phyloP scores from a whole-genome alignment of 805 yeast genomes.

The Brettanomyces nanus region DNA sequence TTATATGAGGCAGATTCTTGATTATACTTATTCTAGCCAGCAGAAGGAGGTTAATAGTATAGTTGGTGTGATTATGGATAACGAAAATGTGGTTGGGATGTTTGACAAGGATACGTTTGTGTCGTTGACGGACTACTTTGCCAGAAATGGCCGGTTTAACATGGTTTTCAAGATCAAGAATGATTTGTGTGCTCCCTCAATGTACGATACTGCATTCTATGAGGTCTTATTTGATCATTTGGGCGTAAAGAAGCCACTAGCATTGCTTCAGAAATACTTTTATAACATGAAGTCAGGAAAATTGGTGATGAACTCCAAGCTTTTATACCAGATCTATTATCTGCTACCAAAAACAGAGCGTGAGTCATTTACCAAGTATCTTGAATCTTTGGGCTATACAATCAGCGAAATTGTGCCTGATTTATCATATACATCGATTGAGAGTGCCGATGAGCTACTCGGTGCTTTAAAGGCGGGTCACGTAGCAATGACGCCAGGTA shows the following conservation, averaged over 20 bases:
- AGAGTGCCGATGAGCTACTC: slow-evolving; percentile 1
- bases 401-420: slow-evolving; percentile 1
- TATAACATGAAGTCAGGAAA: background rate
- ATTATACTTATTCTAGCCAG: background rate
- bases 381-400: background rate
- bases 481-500: slow-evolving; percentile 1
- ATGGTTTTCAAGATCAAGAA: background rate
- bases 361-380: background rate
- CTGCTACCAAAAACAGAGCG: background rate
- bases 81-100: background rate
- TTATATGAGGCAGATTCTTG: background rate
- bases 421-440: background rate
- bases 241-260: background rate
- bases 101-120: background rate
- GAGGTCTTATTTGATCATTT: background rate
- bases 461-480: background rate
- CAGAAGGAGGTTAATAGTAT: background rate
- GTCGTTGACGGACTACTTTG: background rate
- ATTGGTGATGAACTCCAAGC: background rate
- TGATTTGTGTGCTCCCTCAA: background rate
- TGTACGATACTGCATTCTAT: background rate
- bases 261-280: background rate
- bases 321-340: slow-evolving; percentile 1
- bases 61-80: background rate
- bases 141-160: background rate